Percentiles rank a stretch among this genome's conserved stretches.
phyloP scores from a whole-genome alignment of 139 green algal species.

The Volvox reticuliferus region DNA sequence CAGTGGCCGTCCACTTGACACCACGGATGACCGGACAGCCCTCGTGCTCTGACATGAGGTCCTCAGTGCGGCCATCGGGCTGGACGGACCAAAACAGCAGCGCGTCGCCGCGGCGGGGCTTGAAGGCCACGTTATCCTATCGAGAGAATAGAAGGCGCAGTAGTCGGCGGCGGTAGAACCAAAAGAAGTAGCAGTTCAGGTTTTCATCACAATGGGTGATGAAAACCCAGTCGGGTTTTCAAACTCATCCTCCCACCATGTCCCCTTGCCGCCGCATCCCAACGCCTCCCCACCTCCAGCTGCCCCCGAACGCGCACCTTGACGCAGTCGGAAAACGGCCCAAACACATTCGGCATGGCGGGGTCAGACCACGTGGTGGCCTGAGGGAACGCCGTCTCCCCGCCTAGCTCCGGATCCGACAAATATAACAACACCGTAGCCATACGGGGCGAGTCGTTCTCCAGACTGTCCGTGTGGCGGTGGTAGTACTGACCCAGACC shows the following conservation, averaged over 20 bases:
- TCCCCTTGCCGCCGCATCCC: too few relatives aligned
- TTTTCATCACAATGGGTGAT: too few relatives aligned
- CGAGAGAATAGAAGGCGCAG: neutral
- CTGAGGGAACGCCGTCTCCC: constrained; percentile 71
- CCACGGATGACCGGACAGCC: constrained; percentile 83
- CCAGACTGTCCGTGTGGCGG: constrained; percentile 80
- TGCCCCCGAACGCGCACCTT: constrained; percentile 8
- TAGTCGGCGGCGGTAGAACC: neutral
- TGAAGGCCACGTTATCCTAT: constrained; percentile 67
- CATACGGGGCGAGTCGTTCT: constrained; percentile 67
- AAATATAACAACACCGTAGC: constrained; percentile 89
- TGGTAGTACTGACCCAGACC: constrained; percentile 86
- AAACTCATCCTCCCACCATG: too few relatives aligned
- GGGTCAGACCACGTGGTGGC: constrained; percentile 64
- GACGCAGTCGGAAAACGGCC: constrained; percentile 58
- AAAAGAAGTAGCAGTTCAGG: too few relatives aligned
- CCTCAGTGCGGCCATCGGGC: constrained; percentile 55
- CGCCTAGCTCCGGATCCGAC: constrained; percentile 51
- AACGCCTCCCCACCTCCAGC: neutral
- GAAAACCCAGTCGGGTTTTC: too few relatives aligned
- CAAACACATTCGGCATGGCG: constrained; percentile 45
- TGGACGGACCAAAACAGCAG: constrained; percentile 68
- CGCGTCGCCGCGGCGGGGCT: constrained; percentile 70
- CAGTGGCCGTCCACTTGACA: constrained; percentile 86
- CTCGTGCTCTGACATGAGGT: constrained; percentile 64